Evolutionary conservation across 495 filamentous ascomycete genomes (phyloP).

Genomic region (Daldinia caldariorum): DNA sequence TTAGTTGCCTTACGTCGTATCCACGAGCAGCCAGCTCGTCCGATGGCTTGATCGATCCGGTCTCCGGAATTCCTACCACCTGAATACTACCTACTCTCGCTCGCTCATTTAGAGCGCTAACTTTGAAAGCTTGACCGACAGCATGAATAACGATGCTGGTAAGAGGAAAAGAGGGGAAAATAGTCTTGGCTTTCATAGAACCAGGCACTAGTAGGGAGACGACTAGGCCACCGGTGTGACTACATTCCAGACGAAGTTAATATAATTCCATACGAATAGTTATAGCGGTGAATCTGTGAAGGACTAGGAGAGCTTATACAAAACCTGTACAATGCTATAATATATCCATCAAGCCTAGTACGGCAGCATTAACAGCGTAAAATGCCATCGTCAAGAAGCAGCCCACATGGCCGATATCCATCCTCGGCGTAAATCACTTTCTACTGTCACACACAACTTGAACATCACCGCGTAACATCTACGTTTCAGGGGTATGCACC

Average conservation of each 20-base stretch:
- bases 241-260: neutral
- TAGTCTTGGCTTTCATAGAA: constrained; percentile 21
- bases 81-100: constrained; percentile 26
- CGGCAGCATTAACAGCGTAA: constrained; percentile 12
- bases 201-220: constrained; percentile 16
- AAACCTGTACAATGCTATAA: neutral
- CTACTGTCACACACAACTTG: constrained; percentile 23
- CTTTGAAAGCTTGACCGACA: constrained; percentile 24
- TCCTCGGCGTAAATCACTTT: constrained; percentile 26
- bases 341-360: neutral
- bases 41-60: constrained; percentile 32
- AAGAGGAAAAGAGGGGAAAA: neutral
- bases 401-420: constrained; percentile 29
- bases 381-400: constrained; percentile 30
- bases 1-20: neutral
- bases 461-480: constrained; percentile 1
- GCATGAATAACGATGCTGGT: constrained; percentile 29
- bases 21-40: neutral
- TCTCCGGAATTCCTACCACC: constrained; percentile 19
- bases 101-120: neutral
- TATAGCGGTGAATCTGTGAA: neutral
- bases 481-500: neutral
- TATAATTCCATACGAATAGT: neutral
- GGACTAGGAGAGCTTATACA: neutral
- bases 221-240: neutral